A percentile compares a stretch with the other conserved stretches of the same genome.
Evolutionary conservation across 2,329 filamentous ascomycete species (phyloP).

Genomic region (Talaromyces albobiverticillius): DNA sequence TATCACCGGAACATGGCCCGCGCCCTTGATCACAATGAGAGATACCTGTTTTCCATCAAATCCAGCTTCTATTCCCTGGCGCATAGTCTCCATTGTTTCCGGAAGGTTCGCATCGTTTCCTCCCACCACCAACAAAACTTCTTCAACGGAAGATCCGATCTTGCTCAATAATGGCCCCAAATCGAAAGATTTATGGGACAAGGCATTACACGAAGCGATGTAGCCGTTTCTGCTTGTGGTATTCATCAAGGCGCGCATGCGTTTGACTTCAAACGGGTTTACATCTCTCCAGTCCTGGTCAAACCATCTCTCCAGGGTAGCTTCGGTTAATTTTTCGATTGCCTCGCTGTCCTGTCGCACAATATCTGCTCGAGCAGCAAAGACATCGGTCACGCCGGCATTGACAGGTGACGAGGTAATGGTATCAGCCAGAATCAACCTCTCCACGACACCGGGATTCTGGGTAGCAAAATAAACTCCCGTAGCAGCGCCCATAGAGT

Average conservation of each 20-base stretch:
- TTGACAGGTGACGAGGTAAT: slow-evolving; percentile 39
- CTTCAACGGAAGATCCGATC: slow-evolving; percentile 34
- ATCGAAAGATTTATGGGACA: slow-evolving; percentile 39
- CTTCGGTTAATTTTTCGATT: slow-evolving; percentile 29
- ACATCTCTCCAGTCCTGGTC: slow-evolving; percentile 34
- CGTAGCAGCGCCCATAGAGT: slow-evolving; percentile 46
- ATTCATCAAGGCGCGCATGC: slow-evolving; percentile 37
- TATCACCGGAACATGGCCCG: slow-evolving; percentile 41
- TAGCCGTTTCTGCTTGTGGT: slow-evolving; percentile 41
- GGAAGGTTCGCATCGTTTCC: slow-evolving; percentile 45
- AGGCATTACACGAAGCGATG: slow-evolving; percentile 41
- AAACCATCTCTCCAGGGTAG: slow-evolving; percentile 44
- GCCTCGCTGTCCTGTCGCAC: slow-evolving; percentile 30
- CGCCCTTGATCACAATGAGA: slow-evolving; percentile 34
- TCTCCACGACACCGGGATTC: slow-evolving; percentile 38
- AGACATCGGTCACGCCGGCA: slow-evolving; percentile 35
- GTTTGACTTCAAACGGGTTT: slow-evolving; percentile 34
- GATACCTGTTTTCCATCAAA: slow-evolving; percentile 23
- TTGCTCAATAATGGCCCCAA: slow-evolving; percentile 31
- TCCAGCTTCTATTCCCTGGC: slow-evolving; percentile 33
- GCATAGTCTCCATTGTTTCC: slow-evolving; percentile 38
- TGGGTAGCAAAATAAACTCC: slow-evolving; percentile 39
- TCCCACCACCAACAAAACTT: slow-evolving; percentile 39
- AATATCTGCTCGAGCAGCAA: slow-evolving; percentile 34
- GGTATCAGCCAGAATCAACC: slow-evolving; percentile 42